phyloP scores from a whole-genome alignment of 495 filamentous ascomycete species.

The Podospora australis region DNA sequence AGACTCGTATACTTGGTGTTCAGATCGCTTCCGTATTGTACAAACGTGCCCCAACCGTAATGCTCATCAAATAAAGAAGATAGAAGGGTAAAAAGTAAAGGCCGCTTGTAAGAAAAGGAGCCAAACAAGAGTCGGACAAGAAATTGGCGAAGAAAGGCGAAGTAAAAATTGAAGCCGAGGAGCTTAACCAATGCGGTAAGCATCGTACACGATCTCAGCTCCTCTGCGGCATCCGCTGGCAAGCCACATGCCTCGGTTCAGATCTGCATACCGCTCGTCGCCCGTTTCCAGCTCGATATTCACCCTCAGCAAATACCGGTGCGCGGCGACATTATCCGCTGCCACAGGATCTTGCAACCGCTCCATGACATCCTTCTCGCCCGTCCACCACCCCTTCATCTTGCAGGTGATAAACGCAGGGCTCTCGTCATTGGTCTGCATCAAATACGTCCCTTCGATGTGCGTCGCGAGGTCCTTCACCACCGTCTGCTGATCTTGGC shows the following conservation, averaged over 20 bases:
- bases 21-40: neutral
- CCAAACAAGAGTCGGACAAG: neutral
- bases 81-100: neutral
- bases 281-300: conserved; percentile 26
- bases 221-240: conserved; percentile 24
- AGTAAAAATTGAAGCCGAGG: neutral
- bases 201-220: conserved; percentile 30
- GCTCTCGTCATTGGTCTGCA: conserved; percentile 27
- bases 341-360: conserved; percentile 23
- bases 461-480: conserved; percentile 20
- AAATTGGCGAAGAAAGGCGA: neutral
- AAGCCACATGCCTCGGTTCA: conserved; percentile 22
- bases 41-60: neutral
- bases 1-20: too few species aligned
- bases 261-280: conserved; percentile 20
- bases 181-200: conserved; percentile 22
- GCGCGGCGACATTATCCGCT: conserved; percentile 24
- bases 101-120: neutral
- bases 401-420: conserved; percentile 25
- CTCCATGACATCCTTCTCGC: conserved; percentile 26
- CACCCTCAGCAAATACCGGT: conserved; percentile 24
- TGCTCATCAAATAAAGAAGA: neutral
- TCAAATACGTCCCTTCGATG: conserved; percentile 22
- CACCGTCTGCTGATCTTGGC: conserved; percentile 24
- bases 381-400: conserved; percentile 26